These are phyloP conservation scores for Babesia gibsoni DNA, from an alignment of 169 alveolate genomes.

Conservation along the genomic window DNA sequence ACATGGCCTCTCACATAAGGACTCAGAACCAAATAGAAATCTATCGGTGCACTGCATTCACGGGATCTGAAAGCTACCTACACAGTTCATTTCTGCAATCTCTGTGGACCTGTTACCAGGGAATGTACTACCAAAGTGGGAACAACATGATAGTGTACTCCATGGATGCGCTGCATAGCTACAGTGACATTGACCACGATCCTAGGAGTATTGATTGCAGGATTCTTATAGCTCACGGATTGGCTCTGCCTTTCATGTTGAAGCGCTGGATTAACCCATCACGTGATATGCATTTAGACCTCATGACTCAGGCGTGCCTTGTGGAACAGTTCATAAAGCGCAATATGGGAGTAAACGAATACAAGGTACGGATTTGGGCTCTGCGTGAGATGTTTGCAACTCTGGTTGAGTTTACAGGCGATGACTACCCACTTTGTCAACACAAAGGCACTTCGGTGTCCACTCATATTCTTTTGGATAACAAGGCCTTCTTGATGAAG, in stretches of 20 bases:
- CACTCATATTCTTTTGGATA: constrained; percentile 21
- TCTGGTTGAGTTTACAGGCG: constrained; percentile 50
- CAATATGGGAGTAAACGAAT: constrained; percentile 43
- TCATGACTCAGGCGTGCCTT: constrained; percentile 56
- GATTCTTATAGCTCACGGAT: constrained; percentile 30
- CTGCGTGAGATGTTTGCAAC: constrained; percentile 53
- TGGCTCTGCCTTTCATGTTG: constrained; percentile 30
- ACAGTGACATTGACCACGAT: constrained; percentile 56
- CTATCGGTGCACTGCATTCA: constrained; percentile 52
- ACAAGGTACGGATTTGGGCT: constrained; percentile 49
- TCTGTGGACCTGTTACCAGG: constrained; percentile 16
- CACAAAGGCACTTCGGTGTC: constrained; percentile 5
- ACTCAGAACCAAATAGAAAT: constrained; percentile 45
- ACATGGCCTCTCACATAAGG: constrained; percentile 25
- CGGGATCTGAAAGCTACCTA: constrained; percentile 42
- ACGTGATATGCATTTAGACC: constrained; percentile 49
- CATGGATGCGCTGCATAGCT: constrained; percentile 44
- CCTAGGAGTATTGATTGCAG: constrained; percentile 40
- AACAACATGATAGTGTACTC: constrained; percentile 41
- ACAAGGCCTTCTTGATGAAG: constrained; percentile 37
- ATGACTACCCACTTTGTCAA: constrained; percentile 41
- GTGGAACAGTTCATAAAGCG: constrained; percentile 58
- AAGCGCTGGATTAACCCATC: constrained; percentile 34
- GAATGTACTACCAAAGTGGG: constrained; percentile 32
- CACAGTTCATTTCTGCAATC: constrained; percentile 30